phyloP scores from a whole-genome alignment of 1,284 basidiomycete genomes.

The Sphaerobolus stellatus region DNA sequence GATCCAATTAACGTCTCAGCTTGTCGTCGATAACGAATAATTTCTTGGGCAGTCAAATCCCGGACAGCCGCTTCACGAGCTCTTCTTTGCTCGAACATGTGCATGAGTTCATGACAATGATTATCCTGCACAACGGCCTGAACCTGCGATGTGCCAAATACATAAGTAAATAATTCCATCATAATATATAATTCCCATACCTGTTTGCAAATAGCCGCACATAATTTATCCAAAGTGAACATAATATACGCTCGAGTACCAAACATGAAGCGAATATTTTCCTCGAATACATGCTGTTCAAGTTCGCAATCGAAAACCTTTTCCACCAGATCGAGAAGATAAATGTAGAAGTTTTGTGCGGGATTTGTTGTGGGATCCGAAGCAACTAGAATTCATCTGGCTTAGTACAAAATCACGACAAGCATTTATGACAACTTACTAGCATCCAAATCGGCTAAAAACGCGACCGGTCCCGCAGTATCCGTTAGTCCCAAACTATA shows the following conservation, averaged over 20 bases:
- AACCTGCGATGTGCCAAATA: neutral
- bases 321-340: conserved; percentile 89
- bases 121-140: conserved; percentile 14
- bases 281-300: conserved; percentile 88
- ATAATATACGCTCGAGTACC: conserved; percentile 85
- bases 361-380: conserved; percentile 37
- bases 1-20: conserved; percentile 82
- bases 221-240: conserved; percentile 91
- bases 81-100: conserved; percentile 10
- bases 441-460: conserved; percentile 18
- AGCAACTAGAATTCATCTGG: too few relatives aligned
- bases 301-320: conserved; percentile 92
- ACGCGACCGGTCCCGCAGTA: conserved; percentile 33
- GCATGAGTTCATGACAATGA: conserved; percentile 12
- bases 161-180: neutral
- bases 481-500: conserved; percentile 74
- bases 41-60: conserved; percentile 74
- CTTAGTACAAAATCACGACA: neutral
- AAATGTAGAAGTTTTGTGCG: conserved; percentile 73
- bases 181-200: conserved; percentile 41
- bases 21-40: conserved; percentile 80
- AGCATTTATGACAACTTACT: conserved; percentile 9
- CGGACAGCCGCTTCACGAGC: conserved; percentile 1
- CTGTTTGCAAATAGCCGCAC: conserved; percentile 86
- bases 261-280: conserved; percentile 96